Base-by-base conservation (phyloP, 441 rosid species). In the Gossypium schwendimanii region DNA sequence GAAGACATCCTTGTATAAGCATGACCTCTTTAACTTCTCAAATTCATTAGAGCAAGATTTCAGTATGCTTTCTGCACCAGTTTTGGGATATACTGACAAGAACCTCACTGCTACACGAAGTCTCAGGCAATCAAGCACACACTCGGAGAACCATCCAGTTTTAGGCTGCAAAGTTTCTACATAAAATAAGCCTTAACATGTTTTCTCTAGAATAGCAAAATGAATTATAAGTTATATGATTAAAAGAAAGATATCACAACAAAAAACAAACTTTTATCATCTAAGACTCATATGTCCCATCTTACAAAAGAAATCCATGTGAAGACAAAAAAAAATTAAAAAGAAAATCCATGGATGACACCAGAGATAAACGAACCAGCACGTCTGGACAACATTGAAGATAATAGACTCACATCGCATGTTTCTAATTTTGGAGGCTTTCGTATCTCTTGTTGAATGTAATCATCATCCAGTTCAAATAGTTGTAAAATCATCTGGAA, bases 141-240 rank as follows among this genome's bases (percentile, higher is more conserved):
- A 78, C 66, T 79, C 89, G 4, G 85, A 84, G 82, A 96, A 93
- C 99, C 99, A 96, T 76, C 99, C 97, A 64, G 95, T 84, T 89
- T 79, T 88, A 74, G 82, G 82, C 98, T 93, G 83, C 76, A 74
- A 84, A 86, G 39, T 14, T 69, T n/a, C 15, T 72, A 15, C 71
- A 76, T 76, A 33, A 64, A 71, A 36, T 55, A 41, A 58, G 36
- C 64, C 55, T 41, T 14, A 58, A 31, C 20, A 58, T 41, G 4
- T 2, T 57, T 44, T 14, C 21, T 23, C 33, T 44, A 58, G 47
- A 71, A 71, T 18, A 28, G 72, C 49, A 69, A 69, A 69, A 69
- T 15, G 23, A 52, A 31, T 21, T 39, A 31, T 50, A 15, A 49
- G 21, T 67, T 15, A 1, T 24, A 26, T n/a, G 59, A 67, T 24